Evolutionary conservation across 371 early-diverging fungal species (phyloP), one percentile per base, ranked within the genome.

Genomic region (Lichtheimia corymbifera): DNA sequence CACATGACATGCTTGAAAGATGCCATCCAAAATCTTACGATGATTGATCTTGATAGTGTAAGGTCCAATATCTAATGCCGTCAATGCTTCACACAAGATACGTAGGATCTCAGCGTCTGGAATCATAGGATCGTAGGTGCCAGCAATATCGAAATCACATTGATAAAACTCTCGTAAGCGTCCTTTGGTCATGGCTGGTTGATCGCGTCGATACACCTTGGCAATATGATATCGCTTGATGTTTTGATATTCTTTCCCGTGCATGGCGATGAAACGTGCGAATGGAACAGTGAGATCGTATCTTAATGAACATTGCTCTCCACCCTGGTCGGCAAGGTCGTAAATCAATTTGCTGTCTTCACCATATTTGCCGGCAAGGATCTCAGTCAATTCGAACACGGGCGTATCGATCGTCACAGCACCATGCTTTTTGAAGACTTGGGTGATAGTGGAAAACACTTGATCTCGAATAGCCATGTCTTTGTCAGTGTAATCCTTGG

Each of bases 131-230:
- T 97, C 95, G 68, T 94, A 96, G 3, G 79, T 76, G 12, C 99
- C 99, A 11, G 99, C 99, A 80, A 99, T 93, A 74, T 99, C 99
- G 66, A 97, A 99, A 85, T 99, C 99, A 67, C 99, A 98, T 79
- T 99, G 99, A 79, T 86, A 93, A 67, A 99, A 99, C 77, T 99
- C 99, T 63, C 99, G 83, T 88, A 98, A 90, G 41, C 99, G 88
- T 2, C 99, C 99, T 72, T 96, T 96, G 63, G 92, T 94, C 90
- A 99, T 91, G n/a, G 97, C 93, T 28, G 99, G 99, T 71, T 99
- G 97, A 79, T 99, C 99, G 45, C 99, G 87, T 55, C 99, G 88
- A 81, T 97, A 99, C 25, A 99, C 99, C 77, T 98, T 99, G 68
- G 97, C 99, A 56, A 99, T 96, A 59, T 99, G 99, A 80, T 98